Conservation (phyloP, 345 rosid species). For the Ricinus communis region DNA sequence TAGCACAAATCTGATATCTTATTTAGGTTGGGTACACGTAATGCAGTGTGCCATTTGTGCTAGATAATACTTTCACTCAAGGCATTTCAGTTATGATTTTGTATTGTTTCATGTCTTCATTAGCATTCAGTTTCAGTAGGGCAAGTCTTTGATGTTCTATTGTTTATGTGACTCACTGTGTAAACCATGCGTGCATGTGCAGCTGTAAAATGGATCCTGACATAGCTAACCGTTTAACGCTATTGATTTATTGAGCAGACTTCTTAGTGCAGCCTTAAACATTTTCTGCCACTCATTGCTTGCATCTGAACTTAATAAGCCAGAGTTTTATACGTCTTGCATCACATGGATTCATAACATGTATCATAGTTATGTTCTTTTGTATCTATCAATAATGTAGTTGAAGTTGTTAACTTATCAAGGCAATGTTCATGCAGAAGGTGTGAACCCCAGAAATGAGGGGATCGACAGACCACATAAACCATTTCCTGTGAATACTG, state of each 20-base stretch:
- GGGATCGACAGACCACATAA: background rate
- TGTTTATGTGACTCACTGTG: background rate
- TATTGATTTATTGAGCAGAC: background rate
- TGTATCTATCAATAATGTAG: background rate
- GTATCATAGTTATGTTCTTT: background rate
- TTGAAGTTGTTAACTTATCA: background rate
- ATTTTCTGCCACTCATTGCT: background rate
- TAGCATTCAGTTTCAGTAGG: background rate
- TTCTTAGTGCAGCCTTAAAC: background rate
- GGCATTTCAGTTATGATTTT: conserved; percentile 8
- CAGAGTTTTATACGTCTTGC: background rate
- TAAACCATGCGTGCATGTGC: background rate
- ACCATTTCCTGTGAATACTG: background rate
- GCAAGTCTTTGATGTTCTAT: background rate
- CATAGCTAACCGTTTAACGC: background rate
- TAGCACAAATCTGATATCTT: background rate
- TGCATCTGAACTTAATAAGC: background rate
- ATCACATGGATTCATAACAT: background rate
- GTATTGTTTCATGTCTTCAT: conserved; percentile 6
- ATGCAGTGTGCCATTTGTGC: background rate
- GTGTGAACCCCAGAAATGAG: conserved; percentile 2
- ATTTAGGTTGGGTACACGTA: background rate
- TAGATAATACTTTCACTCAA: conserved; percentile 6
- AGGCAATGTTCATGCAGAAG: conserved; percentile 5
- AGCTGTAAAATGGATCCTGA: background rate